These are phyloP conservation scores for Eutypa lata DNA, from an alignment of 2,329 filamentous ascomycete genomes.

Conservation along the genomic window DNA sequence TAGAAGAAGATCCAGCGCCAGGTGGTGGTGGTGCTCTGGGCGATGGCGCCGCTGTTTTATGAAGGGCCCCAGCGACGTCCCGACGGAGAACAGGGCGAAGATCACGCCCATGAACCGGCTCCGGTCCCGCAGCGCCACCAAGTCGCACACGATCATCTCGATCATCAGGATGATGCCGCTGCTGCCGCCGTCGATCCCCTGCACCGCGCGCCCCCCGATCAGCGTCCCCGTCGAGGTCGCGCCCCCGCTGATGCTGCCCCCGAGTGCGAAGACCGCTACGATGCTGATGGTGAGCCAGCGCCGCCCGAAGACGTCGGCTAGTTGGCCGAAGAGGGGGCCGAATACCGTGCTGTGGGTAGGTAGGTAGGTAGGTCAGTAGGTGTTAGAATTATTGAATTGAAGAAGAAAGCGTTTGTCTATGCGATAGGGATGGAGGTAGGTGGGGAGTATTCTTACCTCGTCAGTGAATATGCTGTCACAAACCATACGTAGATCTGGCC, in stretches of 20 bases:
- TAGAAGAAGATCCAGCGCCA: too few species aligned
- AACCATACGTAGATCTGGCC: slow-evolving; percentile 8
- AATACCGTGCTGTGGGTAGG: slow-evolving; percentile 33
- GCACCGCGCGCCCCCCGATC: slow-evolving; percentile 43
- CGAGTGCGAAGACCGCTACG: slow-evolving; percentile 45
- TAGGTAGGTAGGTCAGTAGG: too few species aligned
- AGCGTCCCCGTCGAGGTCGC: slow-evolving; percentile 41
- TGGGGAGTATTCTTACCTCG: too few species aligned
- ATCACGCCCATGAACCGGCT: too few species aligned
- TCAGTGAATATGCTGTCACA: slow-evolving; percentile 4
- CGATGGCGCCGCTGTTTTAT: too few species aligned
- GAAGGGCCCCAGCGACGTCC: too few species aligned
- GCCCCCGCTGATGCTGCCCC: slow-evolving; percentile 48
- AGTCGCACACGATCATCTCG: slow-evolving; percentile 1
- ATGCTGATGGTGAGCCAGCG: slow-evolving; percentile 37
- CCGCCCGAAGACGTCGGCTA: slow-evolving; percentile 52
- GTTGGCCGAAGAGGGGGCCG: slow-evolving; percentile 48
- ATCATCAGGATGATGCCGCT: slow-evolving; percentile 30
- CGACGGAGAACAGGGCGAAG: too few species aligned
- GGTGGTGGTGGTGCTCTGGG: too few species aligned
- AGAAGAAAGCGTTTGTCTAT: too few species aligned
- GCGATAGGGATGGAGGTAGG: too few species aligned
- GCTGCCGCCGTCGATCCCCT: slow-evolving; percentile 40
- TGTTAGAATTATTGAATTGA: too few species aligned
- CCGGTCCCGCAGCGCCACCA: slow-evolving; percentile 7